Evolutionary conservation across 768 basidiomycete genomes (phyloP).

Genomic region (Cystofilobasidium macerans): DNA sequence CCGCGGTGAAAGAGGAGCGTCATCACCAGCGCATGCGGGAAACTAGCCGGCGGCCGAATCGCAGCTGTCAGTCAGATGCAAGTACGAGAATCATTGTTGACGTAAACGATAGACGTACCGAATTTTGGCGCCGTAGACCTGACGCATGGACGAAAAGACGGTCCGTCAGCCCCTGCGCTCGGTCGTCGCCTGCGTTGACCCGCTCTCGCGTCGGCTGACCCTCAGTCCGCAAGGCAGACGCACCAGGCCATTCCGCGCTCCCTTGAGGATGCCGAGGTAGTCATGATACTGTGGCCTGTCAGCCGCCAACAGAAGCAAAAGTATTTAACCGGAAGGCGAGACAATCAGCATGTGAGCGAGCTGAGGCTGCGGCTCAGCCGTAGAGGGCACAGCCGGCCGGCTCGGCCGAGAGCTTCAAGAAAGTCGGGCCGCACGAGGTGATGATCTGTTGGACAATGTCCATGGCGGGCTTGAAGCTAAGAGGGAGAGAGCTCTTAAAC

Average conservation of each 20-base stretch:
- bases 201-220: neutral
- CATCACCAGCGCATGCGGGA: conserved; percentile 96
- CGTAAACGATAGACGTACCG: conserved; percentile 27
- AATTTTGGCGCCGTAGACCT: conserved; percentile 52
- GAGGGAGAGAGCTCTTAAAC: too few relatives aligned
- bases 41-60: conserved; percentile 41
- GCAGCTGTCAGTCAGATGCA: neutral
- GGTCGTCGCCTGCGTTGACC: too few relatives aligned
- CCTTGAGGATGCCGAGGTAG: conserved; percentile 83
- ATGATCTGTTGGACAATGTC: neutral
- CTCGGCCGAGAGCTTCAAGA: neutral
- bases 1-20: conserved; percentile 84
- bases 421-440: neutral
- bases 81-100: too few relatives aligned
- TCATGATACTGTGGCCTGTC: conserved; percentile 47
- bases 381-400: too few relatives aligned
- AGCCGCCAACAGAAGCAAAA: neutral
- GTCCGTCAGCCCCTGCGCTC: too few relatives aligned
- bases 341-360: neutral
- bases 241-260: conserved; percentile 47
- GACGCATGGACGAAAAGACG: neutral
- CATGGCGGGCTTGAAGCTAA: neutral
- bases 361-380: neutral
- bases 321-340: neutral
- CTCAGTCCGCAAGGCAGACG: conserved; percentile 32